phyloP scores from a whole-genome alignment of 2,329 filamentous ascomycete genomes.

The Aspergillus novofumigatus region DNA sequence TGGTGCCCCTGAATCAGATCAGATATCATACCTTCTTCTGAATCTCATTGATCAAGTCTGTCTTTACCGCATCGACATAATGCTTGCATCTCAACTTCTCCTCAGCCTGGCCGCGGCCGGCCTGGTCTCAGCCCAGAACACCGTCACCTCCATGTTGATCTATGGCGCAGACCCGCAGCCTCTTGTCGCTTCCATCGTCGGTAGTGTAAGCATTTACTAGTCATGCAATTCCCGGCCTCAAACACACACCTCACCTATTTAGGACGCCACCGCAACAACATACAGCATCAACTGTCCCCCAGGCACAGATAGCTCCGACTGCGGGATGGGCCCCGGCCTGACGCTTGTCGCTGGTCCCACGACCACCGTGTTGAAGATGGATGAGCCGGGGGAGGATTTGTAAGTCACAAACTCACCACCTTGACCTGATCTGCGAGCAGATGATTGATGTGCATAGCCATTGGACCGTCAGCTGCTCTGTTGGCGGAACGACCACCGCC shows the following conservation, averaged over 20 bases:
- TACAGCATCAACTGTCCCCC: slow-evolving; percentile 23
- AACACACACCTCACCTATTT: neutral
- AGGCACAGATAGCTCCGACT: slow-evolving; percentile 18
- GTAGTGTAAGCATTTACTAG: slow-evolving; percentile 12
- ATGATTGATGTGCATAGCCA: slow-evolving; percentile 3
- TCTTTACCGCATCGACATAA: neutral
- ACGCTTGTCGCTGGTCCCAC: slow-evolving; percentile 16
- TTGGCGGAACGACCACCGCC: slow-evolving; percentile 14
- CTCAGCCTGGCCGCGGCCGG: slow-evolving; percentile 15
- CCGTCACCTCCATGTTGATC: slow-evolving; percentile 24
- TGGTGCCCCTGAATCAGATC: neutral
- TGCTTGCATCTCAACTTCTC: slow-evolving; percentile 2
- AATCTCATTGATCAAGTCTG: neutral
- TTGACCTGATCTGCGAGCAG: too few relatives aligned
- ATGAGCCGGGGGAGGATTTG: slow-evolving; percentile 6
- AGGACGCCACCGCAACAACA: slow-evolving; percentile 24
- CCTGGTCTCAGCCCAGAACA: slow-evolving; percentile 15
- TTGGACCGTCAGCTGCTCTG: slow-evolving; percentile 12
- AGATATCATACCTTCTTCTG: neutral
- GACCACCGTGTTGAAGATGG: slow-evolving; percentile 9
- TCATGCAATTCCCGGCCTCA: neutral
- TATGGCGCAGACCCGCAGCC: slow-evolving; percentile 19
- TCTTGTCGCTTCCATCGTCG: slow-evolving; percentile 23
- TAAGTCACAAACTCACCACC: neutral
- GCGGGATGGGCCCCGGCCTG: slow-evolving; percentile 26